Base-by-base conservation (phyloP, 2,329 filamentous ascomycete genomes). In the Alternaria gansuensis region DNA sequence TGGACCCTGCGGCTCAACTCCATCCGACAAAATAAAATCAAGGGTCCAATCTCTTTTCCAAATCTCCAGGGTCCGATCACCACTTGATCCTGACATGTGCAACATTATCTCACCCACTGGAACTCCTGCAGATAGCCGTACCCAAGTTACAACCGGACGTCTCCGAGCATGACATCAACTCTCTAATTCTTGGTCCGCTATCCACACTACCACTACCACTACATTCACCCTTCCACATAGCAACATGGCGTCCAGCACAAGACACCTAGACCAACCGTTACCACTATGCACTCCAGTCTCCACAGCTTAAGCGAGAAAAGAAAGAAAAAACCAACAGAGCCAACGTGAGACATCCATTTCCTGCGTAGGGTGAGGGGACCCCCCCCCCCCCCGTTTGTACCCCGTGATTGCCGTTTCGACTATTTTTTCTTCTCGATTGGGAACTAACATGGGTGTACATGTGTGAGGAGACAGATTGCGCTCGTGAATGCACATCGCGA, bases 201-300 rank as follows among this genome's bases (percentile, higher is more conserved):
- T 26, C 31, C 21, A 36, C 50, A 41, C 29, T 54, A 48, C 52
- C 50, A 43, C 29, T 48, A 33, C 31, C 34, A 31, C 17, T 54
- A 48, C 57, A 17, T 56, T 53, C 53, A 57, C 39, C 37, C 57
- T 60, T 60, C 57, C 57, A 60, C 52, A 51, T 46, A 26, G 41
- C 41, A 51, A 36, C 24, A 26, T 41, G 34, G 34, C n/a, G 17
- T 14, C 17, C 26, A 58, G 44, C 50, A 49, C 51, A 49, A 40
- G 24, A 29, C 48, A 51, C 26, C 28, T 21, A 34, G 44, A 17
- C 26, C 34, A 23, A 53, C 37, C 34, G 37, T 34, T 26, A 49
- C 24, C 17, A 17, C 31, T 40, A 41, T 60, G 57, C 57, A 60
- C 57, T 60, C 57, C 57, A 60, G 37, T 45, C 53, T 51, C 45